Evolutionary conservation across 2,329 filamentous ascomycete genomes (phyloP), one percentile per base, ranked within the genome.

Genomic region (Colletotrichum liaoningense): DNA sequence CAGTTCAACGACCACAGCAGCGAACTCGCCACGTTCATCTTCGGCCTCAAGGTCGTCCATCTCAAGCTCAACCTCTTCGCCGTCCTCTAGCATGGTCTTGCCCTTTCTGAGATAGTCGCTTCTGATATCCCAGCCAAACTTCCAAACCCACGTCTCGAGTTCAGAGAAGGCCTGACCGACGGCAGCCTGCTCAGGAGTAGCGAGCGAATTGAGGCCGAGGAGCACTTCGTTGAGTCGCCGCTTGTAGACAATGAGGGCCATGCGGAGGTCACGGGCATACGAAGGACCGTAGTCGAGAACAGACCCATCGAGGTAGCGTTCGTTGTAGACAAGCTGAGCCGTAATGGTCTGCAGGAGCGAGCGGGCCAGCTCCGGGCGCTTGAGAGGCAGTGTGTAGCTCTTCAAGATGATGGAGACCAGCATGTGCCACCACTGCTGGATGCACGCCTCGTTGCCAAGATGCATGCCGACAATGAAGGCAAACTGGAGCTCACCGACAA

Each of bases 401-500:
- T 86, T 85, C 59, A 92, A 84, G 12, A 90, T 77, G 42, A 91
- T 78, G 60, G 83, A 85, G 52, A 88, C 83, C 4, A 87, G 79
- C 74, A 90, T 84, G 76, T 90, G 85, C 83, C 86, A 89, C 90
- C 90, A 92, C 74, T 92, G 90, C 74, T 91, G 88, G 56, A 91
- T 82, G 75, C 90, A 92, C 9, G 88, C 84, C 55, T 88, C 81
- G 78, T 91, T 92, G 54, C 88, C 87, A 1, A 92, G 85, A 67
- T 89, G 85, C 78, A 88, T 86, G 49, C 90, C 90, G 0, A 87
- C 87, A 5, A 92, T 77, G 76, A 88, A 92, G 55, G 86, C 86
- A 78, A 92, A 88, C 76, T 92, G 90, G 2, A 92, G 79, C 77
- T 93, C 90, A 59, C 89, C 90, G 5, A 90, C 79, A 30, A 92